Conservation (phyloP, 257 asterid genomes). For the Rubia yunnanensis region DNA sequence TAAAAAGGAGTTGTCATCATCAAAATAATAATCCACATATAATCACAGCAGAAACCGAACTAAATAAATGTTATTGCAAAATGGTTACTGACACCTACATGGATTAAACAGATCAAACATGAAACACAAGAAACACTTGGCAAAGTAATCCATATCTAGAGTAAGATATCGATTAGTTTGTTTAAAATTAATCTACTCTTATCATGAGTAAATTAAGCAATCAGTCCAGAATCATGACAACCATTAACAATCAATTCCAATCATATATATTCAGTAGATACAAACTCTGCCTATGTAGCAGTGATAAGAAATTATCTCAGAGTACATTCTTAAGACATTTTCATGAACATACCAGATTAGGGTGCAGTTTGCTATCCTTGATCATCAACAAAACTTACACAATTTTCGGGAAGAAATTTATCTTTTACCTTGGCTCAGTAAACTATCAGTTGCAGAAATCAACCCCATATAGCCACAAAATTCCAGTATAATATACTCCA, state of each 20-base stretch:
- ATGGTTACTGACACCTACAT: not conserved
- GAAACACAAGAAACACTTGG: not conserved
- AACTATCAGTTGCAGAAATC: not conserved
- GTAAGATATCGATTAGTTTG: not conserved
- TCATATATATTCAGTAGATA: not conserved
- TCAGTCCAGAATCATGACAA: not conserved
- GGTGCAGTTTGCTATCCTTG: not conserved
- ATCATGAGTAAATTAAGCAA: not conserved
- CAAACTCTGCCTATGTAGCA: not conserved
- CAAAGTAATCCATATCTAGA: not conserved
- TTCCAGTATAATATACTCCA: not conserved
- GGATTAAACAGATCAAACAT: not conserved
- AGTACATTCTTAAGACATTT: not conserved
- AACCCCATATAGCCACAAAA: not conserved
- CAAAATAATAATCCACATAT: not conserved
- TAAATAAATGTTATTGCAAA: not conserved
- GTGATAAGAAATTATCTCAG: not conserved
- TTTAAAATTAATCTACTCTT: not conserved
- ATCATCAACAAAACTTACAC: not conserved
- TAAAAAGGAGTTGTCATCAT: constrained; percentile 13
- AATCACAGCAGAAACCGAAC: constrained; percentile 6
- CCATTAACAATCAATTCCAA: not conserved
- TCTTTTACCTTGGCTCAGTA: not conserved
- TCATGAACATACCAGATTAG: not conserved
- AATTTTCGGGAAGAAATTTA: not conserved